A percentile compares a stretch with the other conserved stretches of the same genome.
phyloP scores from a whole-genome alignment of 371 early-diverging fungal genomes.

The Mortierella polycephala region DNA sequence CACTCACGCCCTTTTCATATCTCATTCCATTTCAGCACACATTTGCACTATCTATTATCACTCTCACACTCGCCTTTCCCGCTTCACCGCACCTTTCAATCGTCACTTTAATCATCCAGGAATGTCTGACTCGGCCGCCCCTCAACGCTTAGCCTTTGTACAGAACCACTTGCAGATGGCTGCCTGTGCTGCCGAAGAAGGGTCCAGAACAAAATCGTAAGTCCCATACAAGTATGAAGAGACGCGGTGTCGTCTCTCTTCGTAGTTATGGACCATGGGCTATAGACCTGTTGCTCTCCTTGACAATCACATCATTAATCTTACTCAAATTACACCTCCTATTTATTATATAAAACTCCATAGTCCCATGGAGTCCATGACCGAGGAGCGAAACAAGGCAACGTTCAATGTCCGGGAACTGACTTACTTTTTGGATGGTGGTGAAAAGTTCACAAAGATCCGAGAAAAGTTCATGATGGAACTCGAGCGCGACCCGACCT shows the following conservation, averaged over 20 bases:
- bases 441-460: conserved; percentile 71
- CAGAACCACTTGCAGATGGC: conserved; percentile 45
- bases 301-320: background rate
- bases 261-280: no score
- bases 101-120: no score
- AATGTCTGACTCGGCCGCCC: conserved; percentile 34
- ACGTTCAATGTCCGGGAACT: conserved; percentile 81
- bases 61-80: background rate
- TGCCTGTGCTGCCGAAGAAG: conserved; percentile 41
- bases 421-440: conserved; percentile 88
- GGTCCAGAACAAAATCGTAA: conserved; percentile 40
- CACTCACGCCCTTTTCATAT: background rate
- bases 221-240: conserved; percentile 1
- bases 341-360: background rate
- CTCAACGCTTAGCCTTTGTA: conserved; percentile 32
- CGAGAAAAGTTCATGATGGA: conserved; percentile 87
- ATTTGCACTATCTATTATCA: background rate
- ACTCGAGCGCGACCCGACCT: conserved; percentile 90
- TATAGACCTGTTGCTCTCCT: background rate
- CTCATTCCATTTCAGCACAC: background rate
- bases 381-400: conserved; percentile 81
- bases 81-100: background rate
- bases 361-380: conserved; percentile 54
- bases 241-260: no score
- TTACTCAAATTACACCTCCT: background rate